phyloP scores from a whole-genome alignment of 2,329 filamentous ascomycete genomes.

The Teratosphaeria nubilosa region DNA sequence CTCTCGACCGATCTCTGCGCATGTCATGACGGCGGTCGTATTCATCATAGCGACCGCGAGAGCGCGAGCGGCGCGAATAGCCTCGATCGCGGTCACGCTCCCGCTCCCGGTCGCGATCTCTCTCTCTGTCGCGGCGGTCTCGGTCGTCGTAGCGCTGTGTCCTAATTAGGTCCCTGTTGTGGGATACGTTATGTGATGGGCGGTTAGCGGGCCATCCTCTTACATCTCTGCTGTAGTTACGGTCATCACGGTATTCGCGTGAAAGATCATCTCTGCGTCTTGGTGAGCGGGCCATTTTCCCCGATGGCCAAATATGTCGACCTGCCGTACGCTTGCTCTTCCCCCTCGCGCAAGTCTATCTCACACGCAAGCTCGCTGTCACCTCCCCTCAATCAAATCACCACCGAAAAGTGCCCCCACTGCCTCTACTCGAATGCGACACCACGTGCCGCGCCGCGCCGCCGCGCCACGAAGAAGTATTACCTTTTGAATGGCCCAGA shows the following conservation, averaged over 20 bases:
- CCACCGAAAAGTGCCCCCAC: not conserved
- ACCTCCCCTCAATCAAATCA: not conserved
- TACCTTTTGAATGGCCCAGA: not conserved
- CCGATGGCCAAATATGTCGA: not conserved
- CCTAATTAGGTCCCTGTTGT: not conserved
- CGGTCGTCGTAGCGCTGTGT: conserved; percentile 10
- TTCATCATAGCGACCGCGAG: conserved; percentile 8
- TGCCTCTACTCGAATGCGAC: not conserved
- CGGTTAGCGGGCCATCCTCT: not conserved
- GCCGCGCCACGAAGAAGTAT: not conserved
- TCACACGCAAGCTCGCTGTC: not conserved
- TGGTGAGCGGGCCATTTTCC: conserved; percentile 15
- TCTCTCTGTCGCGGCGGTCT: conserved; percentile 3
- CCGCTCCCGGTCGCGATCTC: conserved; percentile 6
- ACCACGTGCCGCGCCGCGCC: not conserved
- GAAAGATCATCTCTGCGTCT: conserved; percentile 9
- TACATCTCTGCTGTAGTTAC: not conserved
- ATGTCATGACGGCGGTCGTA: not conserved
- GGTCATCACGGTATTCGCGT: conserved; percentile 6
- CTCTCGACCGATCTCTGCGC: conserved; percentile 6
- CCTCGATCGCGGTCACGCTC: conserved; percentile 10
- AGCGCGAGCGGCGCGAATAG: conserved; percentile 7
- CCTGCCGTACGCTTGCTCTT: not conserved
- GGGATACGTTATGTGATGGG: not conserved
- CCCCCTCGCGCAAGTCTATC: not conserved